These are phyloP conservation scores for Gracilaria domingensis DNA, from an alignment of 23 red algal genomes.

Conservation along the genomic window DNA sequence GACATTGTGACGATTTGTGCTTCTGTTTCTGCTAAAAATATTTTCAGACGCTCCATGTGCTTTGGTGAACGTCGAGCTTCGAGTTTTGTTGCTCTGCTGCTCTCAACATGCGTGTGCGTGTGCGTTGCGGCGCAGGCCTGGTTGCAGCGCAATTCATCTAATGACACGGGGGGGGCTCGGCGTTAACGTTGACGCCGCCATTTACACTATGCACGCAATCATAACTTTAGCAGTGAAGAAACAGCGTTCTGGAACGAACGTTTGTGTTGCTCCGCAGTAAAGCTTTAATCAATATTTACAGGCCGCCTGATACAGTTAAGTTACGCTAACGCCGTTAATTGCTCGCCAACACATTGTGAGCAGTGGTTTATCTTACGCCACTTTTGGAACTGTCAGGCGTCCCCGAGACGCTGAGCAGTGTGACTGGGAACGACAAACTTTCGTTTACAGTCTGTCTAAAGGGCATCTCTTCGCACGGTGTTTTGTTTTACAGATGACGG, in stretches of 20 bases:
- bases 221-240: no score
- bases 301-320: no score
- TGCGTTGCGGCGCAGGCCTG: no score
- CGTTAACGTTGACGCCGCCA: no score
- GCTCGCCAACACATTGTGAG: slow-evolving; percentile 3
- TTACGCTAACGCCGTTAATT: not conserved
- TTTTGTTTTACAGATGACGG: no score
- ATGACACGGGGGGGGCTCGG: no score
- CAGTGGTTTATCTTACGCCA: not conserved
- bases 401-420: not conserved
- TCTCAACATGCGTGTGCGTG: no score
- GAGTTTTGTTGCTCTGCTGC: no score
- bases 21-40: not conserved
- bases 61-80: not conserved
- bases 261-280: no score
- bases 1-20: not conserved
- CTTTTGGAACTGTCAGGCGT: not conserved
- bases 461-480: no score
- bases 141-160: not conserved
- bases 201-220: not conserved
- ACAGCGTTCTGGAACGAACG: no score
- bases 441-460: no score
- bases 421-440: not conserved
- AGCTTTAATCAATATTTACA: not conserved
- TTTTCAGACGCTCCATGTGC: not conserved